Conservation (phyloP, 805 yeast species). For the Saccharomycopsis fodiens region DNA sequence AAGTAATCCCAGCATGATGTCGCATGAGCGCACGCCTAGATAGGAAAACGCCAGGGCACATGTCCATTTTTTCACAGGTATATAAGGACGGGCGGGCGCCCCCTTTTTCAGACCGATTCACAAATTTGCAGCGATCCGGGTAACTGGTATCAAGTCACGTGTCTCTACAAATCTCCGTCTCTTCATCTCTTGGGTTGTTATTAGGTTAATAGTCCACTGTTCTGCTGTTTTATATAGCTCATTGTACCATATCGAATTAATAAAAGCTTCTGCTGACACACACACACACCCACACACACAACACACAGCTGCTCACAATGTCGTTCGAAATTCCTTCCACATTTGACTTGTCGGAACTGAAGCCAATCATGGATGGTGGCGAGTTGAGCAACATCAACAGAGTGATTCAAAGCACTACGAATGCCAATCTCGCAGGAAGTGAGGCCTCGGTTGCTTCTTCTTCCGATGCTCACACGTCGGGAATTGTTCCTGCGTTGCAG, state of each 20-base stretch:
- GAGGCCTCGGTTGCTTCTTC: conserved; percentile 4
- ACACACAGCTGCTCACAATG: neutral
- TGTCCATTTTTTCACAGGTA: conserved; percentile 1
- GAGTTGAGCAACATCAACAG: conserved; percentile 5
- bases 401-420: neutral
- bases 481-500: conserved; percentile 89
- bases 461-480: conserved; percentile 71
- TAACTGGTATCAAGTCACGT: conserved; percentile 1
- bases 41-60: neutral
- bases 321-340: conserved; percentile 19
- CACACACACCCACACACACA: neutral
- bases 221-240: conserved; percentile 4
- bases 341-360: conserved; percentile 13
- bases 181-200: conserved; percentile 3
- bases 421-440: neutral
- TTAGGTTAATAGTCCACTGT: conserved; percentile 5
- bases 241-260: conserved; percentile 8
- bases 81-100: conserved; percentile 11
- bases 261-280: neutral
- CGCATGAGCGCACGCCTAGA: neutral
- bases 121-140: conserved; percentile 1
- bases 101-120: neutral
- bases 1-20: neutral
- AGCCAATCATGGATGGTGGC: conserved; percentile 9
- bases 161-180: neutral